A percentile compares a stretch with the other conserved stretches of the same genome.
Evolutionary conservation across 2,329 filamentous ascomycete species (phyloP).

Genomic region (Chaetomiaceae sp.): DNA sequence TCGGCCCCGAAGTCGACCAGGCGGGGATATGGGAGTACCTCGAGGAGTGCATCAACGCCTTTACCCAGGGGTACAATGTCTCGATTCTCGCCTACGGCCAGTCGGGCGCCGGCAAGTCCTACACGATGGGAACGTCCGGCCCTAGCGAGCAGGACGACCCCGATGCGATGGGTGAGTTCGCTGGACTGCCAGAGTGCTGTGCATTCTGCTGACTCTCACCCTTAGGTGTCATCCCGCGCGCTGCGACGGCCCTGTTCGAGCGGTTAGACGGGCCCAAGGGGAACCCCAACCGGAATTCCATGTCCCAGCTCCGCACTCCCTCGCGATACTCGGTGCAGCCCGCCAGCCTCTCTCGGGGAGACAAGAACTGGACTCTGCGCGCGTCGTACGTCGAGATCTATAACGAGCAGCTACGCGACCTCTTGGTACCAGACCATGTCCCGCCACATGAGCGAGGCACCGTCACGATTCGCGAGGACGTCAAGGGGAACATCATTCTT

Average conservation of each 20-base stretch:
- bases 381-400: conserved; percentile 98
- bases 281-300: conserved; percentile 55
- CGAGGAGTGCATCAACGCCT: conserved; percentile 81
- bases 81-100: conserved; percentile 95
- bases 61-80: conserved; percentile 96
- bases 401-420: conserved; percentile 90
- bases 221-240: conserved; percentile 88
- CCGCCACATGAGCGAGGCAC: conserved; percentile 65
- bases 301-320: conserved; percentile 75
- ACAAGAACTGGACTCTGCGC: conserved; percentile 85
- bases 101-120: conserved; percentile 95
- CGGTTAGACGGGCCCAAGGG: conserved; percentile 62
- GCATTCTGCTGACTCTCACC: neutral
- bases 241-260: conserved; percentile 81
- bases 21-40: conserved; percentile 94
- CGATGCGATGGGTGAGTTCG: conserved; percentile 69
- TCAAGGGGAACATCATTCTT: conserved; percentile 88
- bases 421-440: conserved; percentile 73
- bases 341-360: conserved; percentile 40
- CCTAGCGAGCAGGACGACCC: conserved; percentile 68
- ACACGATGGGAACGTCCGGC: conserved; percentile 96
- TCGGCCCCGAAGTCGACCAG: conserved; percentile 76
- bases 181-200: neutral
- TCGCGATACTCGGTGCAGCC: conserved; percentile 66
- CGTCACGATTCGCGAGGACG: conserved; percentile 92